A percentile compares a stretch with the other conserved stretches of the same genome.
phyloP scores from a whole-genome alignment of 805 yeast species.

The Candida suzukii region DNA sequence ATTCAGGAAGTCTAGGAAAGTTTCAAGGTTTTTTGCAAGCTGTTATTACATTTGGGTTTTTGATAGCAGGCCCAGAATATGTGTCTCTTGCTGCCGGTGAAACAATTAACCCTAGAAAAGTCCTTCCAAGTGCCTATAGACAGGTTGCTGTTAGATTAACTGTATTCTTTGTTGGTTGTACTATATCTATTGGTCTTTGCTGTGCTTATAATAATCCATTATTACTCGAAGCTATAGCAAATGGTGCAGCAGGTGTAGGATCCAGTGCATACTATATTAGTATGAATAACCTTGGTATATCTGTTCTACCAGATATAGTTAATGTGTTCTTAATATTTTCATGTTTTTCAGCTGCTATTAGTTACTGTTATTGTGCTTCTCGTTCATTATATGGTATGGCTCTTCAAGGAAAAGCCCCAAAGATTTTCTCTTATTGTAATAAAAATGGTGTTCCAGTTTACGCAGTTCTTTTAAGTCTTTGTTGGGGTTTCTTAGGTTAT shows the following conservation, averaged over 20 bases:
- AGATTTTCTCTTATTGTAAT: constrained; percentile 34
- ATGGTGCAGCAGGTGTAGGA: constrained; percentile 36
- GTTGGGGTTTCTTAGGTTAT: constrained; percentile 39
- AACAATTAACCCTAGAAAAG: constrained; percentile 38
- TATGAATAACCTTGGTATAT: constrained; percentile 36
- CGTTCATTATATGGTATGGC: constrained; percentile 41
- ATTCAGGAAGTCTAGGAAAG: constrained; percentile 36
- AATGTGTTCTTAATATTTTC: constrained; percentile 36
- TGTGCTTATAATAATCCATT: constrained; percentile 36
- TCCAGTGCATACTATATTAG: constrained; percentile 44
- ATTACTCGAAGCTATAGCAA: constrained; percentile 24
- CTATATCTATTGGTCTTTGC: constrained; percentile 38
- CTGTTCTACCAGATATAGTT: constrained; percentile 37
- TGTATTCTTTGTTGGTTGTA: constrained; percentile 41
- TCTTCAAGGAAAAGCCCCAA: constrained; percentile 40
- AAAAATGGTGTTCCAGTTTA: constrained; percentile 40
- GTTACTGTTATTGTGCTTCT: constrained; percentile 41
- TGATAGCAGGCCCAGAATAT: constrained; percentile 45
- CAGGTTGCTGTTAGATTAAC: constrained; percentile 38
- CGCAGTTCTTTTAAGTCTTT: constrained; percentile 33
- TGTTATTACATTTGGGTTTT: constrained; percentile 33
- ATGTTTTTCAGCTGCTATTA: constrained; percentile 42
- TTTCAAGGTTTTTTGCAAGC: constrained; percentile 39
- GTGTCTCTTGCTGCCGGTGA: constrained; percentile 42
- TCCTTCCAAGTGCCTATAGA: constrained; percentile 39